Percentiles rank a stretch among this genome's conserved stretches.
Evolutionary conservation across 2,329 filamentous ascomycete species (phyloP).

Genomic region (Didymella arachidicola): DNA sequence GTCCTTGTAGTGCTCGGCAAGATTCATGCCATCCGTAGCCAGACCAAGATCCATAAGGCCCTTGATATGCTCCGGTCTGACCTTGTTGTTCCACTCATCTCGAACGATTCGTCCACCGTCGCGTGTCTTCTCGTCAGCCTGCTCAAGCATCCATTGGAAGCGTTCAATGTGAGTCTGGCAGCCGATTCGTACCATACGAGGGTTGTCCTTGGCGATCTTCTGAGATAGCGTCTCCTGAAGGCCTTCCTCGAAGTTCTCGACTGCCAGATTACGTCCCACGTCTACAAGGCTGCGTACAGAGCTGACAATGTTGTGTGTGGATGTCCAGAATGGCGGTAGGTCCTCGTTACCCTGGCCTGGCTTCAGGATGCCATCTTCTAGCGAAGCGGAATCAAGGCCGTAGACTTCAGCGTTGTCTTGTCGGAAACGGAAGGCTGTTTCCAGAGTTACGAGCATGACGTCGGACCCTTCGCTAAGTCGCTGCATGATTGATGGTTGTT

Average conservation of each 20-base stretch:
- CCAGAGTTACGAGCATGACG: conserved; percentile 70
- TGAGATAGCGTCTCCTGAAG: conserved; percentile 49
- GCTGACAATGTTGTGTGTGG: conserved; percentile 60
- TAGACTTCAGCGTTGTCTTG: conserved; percentile 73
- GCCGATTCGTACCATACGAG: conserved; percentile 63
- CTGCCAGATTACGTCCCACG: conserved; percentile 52
- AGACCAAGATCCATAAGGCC: conserved; percentile 59
- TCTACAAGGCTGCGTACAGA: conserved; percentile 51
- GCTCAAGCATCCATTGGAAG: conserved; percentile 64
- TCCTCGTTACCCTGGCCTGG: conserved; percentile 67
- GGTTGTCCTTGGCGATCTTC: conserved; percentile 57
- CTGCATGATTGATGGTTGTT: conserved; percentile 59
- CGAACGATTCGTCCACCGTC: conserved; percentile 60
- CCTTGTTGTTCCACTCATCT: conserved; percentile 49
- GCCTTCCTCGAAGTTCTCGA: conserved; percentile 51
- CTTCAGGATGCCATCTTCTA: conserved; percentile 58
- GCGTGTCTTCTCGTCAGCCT: conserved; percentile 58
- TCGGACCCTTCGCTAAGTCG: conserved; percentile 74
- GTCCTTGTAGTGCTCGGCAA: conserved; percentile 70
- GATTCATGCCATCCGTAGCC: conserved; percentile 63
- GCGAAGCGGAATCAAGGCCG: conserved; percentile 71
- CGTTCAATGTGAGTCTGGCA: conserved; percentile 68
- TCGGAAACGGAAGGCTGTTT: conserved; percentile 74
- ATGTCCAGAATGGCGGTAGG: conserved; percentile 87
- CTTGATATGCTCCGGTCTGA: conserved; percentile 54